These are phyloP conservation scores for Entophlyctis luteolus DNA, from an alignment of 192 early-diverging fungal species.

Conservation along the genomic window DNA sequence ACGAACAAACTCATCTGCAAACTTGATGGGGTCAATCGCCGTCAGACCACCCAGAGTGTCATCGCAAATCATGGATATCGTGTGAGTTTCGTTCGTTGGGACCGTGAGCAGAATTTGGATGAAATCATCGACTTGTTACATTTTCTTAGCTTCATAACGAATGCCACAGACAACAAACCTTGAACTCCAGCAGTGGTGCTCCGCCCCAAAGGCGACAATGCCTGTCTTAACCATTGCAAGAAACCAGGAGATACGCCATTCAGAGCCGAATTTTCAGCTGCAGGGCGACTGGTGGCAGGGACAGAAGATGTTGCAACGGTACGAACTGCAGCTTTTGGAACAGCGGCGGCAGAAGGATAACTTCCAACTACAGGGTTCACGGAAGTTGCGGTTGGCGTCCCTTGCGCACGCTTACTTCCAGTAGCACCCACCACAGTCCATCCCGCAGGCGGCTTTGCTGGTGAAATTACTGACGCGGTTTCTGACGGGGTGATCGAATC, in stretches of 20 bases:
- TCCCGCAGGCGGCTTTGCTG: not conserved
- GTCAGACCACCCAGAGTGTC: slow-evolving; percentile 52
- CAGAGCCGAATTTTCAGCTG: not conserved
- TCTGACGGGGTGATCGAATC: slow-evolving; percentile 23
- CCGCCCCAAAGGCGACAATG: slow-evolving; percentile 34
- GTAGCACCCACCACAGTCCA: not conserved
- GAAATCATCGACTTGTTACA: slow-evolving; percentile 50
- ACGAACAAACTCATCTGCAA: slow-evolving; percentile 49
- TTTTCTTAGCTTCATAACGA: not conserved
- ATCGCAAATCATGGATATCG: slow-evolving; percentile 46
- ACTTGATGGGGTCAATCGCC: slow-evolving; percentile 56
- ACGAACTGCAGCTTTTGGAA: not conserved
- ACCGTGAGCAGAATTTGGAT: slow-evolving; percentile 49
- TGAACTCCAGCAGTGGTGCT: slow-evolving; percentile 41
- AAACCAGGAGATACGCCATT: slow-evolving; percentile 26
- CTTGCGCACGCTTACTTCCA: no score
- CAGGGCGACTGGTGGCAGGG: not conserved
- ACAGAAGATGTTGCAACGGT: not conserved
- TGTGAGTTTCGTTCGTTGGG: slow-evolving; percentile 36
- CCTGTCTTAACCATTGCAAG: slow-evolving; percentile 42
- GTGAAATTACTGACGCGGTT: not conserved
- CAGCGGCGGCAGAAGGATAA: not conserved
- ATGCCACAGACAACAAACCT: slow-evolving; percentile 17
- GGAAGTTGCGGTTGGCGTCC: no score
- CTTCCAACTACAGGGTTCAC: not conserved